Base-by-base conservation (phyloP, 2,329 filamentous ascomycete species). In the Fusarium sp. region DNA sequence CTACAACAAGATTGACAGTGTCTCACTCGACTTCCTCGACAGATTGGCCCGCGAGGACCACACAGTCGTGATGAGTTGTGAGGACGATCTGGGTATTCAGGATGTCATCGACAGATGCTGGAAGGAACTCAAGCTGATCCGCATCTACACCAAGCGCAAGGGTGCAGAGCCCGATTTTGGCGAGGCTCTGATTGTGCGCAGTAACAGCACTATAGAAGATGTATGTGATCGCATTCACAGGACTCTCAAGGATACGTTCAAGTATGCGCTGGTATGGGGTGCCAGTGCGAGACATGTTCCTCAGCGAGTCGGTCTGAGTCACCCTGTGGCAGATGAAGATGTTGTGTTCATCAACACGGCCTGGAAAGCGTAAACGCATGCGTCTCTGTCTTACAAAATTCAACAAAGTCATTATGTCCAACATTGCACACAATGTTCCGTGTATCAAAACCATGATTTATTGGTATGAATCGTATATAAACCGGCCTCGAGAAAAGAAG, bases 1-100 rank as follows among this genome's bases (percentile, higher is more conserved):
- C 31, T 99, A 99, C 89, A 99, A 99, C 91, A 99, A 99, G 84
- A 97, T 99, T 82, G 96, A 99, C 83, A 91, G 89, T 79, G 93
- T 99, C 65, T 95, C 92, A 43, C 88, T 99, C 71, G 94, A 98
- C 78, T 97, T 97, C 81, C 88, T 99, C 49, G 93, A 99, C 84
- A 90, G 91, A 78, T 86, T 99, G 23, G 96, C 97, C 7, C 90
- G 94, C 65, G 97, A 99, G 82, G 93, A 94, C 5, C 86, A 98
- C 79, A 98, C 97, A 1, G 93, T 92, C 26, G 95, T 99, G 77
- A 99, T 99, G 96, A 93, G 90, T 77, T 99, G 97, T 80, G 97
- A 99, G 83, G 87, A 98, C 12, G 94, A 98, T 77, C 87, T 99
- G 2, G 96, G 96, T 18, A 91, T 99, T 62, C 88, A 91, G 76